Evolutionary conservation across 768 basidiomycete species (phyloP).

Genomic region (Boletus sp.): DNA sequence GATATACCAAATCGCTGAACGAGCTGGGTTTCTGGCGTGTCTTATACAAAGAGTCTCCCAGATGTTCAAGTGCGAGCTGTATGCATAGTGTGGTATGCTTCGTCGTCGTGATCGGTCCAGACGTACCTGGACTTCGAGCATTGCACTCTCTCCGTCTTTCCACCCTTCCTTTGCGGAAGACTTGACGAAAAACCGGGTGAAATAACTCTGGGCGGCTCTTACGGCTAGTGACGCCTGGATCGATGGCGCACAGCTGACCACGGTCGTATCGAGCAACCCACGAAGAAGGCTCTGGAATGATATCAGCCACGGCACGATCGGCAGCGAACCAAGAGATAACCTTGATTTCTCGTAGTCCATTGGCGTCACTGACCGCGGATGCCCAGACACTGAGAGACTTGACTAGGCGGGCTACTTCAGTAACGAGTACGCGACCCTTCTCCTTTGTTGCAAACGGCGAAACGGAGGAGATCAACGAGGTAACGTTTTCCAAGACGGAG

Average conservation of each 20-base stretch:
- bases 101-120: neutral
- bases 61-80: conserved; percentile 32
- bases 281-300: conserved; percentile 27
- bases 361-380: neutral
- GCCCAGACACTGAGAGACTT: conserved; percentile 19
- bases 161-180: conserved; percentile 34
- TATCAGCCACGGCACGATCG: neutral
- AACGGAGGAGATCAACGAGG: conserved; percentile 14
- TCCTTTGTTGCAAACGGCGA: conserved; percentile 11
- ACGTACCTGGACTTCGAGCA: conserved; percentile 43
- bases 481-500: conserved; percentile 17
- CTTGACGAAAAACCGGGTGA: conserved; percentile 43
- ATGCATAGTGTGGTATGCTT: neutral
- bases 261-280: conserved; percentile 36
- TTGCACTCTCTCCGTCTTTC: conserved; percentile 40
- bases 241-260: conserved; percentile 36
- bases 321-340: conserved; percentile 5
- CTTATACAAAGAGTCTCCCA: conserved; percentile 26
- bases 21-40: conserved; percentile 25
- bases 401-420: conserved; percentile 17
- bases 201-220: conserved; percentile 43
- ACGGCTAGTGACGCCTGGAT: conserved; percentile 47
- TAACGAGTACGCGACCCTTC: conserved; percentile 22
- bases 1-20: conserved; percentile 25
- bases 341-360: conserved; percentile 16